A percentile compares a stretch with the other conserved stretches of the same genome.
Evolutionary conservation across 139 green algal genomes (phyloP).

Genomic region (Yamagishiella unicocca): DNA sequence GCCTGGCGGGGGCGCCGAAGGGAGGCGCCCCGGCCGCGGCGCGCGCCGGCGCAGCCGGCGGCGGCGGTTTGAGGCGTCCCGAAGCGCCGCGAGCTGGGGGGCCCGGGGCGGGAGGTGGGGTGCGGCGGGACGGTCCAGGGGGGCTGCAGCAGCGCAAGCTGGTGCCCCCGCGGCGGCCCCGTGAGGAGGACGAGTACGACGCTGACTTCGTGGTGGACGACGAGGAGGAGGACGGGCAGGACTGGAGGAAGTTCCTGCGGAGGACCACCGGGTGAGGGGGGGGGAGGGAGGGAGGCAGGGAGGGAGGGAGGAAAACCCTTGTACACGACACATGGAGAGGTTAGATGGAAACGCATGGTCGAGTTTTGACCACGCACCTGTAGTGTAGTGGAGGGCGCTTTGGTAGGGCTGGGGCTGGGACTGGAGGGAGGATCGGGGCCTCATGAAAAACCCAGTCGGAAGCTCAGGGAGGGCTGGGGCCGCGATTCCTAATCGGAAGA

Average conservation of each 20-base stretch:
- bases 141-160: neutral
- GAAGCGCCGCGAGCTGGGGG: neutral
- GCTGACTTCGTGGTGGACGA: slow-evolving; percentile 53
- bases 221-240: slow-evolving; percentile 40
- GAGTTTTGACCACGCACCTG: too few species aligned
- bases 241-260: slow-evolving; percentile 53
- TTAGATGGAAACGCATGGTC: too few species aligned
- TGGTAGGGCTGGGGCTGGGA: neutral
- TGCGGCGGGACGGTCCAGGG: neutral
- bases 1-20: neutral
- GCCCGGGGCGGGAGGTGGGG: neutral
- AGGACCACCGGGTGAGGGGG: slow-evolving; percentile 38
- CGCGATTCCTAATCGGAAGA: too few species aligned
- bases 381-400: too few species aligned
- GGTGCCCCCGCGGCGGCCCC: neutral
- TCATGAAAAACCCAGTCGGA: too few species aligned
- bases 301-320: too few species aligned
- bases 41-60: neutral
- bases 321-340: too few species aligned
- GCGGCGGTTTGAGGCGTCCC: neutral
- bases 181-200: slow-evolving; percentile 47
- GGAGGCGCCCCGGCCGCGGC: too few species aligned
- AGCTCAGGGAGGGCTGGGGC: too few species aligned
- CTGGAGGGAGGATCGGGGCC: too few species aligned
- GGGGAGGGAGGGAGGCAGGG: neutral